A percentile compares a stretch with the other conserved stretches of the same genome.
Evolutionary conservation across 495 filamentous ascomycete genomes (phyloP).

Genomic region (Thermothielavioides terrestris): DNA sequence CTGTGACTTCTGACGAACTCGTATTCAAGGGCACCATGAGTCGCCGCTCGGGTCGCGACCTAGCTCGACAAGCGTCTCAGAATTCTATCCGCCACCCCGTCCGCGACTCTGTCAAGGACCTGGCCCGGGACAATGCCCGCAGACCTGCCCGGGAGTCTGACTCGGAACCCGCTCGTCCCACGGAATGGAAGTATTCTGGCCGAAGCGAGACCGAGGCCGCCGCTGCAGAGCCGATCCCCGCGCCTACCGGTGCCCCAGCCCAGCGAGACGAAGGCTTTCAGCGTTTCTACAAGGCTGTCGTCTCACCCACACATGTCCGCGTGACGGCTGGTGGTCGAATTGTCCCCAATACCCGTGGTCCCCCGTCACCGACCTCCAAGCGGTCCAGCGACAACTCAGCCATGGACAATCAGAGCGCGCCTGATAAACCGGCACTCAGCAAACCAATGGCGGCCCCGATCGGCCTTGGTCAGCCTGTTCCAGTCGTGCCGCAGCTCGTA

Average conservation of each 20-base stretch:
- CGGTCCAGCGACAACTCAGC: conserved; percentile 27
- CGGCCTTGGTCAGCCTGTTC: conserved; percentile 11
- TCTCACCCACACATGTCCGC: conserved; percentile 46
- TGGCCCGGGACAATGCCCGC: background rate
- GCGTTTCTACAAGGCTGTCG: conserved; percentile 47
- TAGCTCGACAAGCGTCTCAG: conserved; percentile 4
- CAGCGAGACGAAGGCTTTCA: conserved; percentile 48
- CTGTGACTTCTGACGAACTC: conserved; percentile 21
- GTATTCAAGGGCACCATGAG: conserved; percentile 24
- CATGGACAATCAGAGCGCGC: conserved; percentile 7
- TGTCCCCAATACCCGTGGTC: conserved; percentile 47
- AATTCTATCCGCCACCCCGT: background rate
- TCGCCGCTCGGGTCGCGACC: conserved; percentile 13
- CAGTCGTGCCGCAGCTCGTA: conserved; percentile 17
- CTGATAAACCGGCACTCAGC: conserved; percentile 13
- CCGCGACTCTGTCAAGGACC: background rate
- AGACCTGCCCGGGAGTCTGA: conserved; percentile 1
- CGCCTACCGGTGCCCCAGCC: conserved; percentile 35
- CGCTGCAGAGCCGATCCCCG: conserved; percentile 34
- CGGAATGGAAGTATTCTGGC: conserved; percentile 37
- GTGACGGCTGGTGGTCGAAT: conserved; percentile 49
- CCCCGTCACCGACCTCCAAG: conserved; percentile 36
- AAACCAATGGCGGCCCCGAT: conserved; percentile 11
- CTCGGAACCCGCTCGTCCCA: conserved; percentile 5
- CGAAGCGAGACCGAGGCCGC: conserved; percentile 29